Conservation (phyloP, 2,329 filamentous ascomycete species). For the Raffaelea arxii region DNA sequence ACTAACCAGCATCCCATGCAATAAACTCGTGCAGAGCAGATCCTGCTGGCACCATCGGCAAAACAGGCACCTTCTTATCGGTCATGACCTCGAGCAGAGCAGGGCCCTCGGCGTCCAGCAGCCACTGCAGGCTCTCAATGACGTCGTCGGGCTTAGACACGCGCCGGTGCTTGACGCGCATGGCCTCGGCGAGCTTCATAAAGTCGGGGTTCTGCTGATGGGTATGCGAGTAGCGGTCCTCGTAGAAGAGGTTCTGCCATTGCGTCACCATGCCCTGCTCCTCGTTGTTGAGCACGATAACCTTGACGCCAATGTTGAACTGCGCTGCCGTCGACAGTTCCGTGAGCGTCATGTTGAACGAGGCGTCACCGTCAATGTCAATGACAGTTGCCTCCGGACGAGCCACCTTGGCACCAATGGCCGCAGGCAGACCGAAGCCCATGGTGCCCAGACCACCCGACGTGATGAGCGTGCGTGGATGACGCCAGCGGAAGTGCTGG, state of each 20-base stretch:
- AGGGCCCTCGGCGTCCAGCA: slow-evolving; percentile 83
- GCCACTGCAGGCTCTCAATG: slow-evolving; percentile 70
- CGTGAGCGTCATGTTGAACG: slow-evolving; percentile 96
- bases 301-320: slow-evolving; percentile 94
- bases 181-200: slow-evolving; percentile 83
- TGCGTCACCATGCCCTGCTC: slow-evolving; percentile 98
- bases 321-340: slow-evolving; percentile 89
- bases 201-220: slow-evolving; percentile 96
- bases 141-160: slow-evolving; percentile 69
- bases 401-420: slow-evolving; percentile 90
- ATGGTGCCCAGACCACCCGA: slow-evolving; percentile 93
- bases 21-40: slow-evolving; percentile 87
- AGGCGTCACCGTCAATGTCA: slow-evolving; percentile 97
- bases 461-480: slow-evolving; percentile 89
- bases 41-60: slow-evolving; percentile 92
- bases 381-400: slow-evolving; percentile 71
- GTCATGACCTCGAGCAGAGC: slow-evolving; percentile 86
- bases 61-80: slow-evolving; percentile 86
- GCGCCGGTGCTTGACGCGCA: slow-evolving; percentile 71
- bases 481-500: slow-evolving; percentile 91
- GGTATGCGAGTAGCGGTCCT: slow-evolving; percentile 85
- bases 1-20: slow-evolving; percentile 69
- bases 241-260: slow-evolving; percentile 97
- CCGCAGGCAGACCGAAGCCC: slow-evolving; percentile 89
- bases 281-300: slow-evolving; percentile 92